phyloP scores from a whole-genome alignment of 2,329 filamentous ascomycete genomes.

The Talaromyces sp. region DNA sequence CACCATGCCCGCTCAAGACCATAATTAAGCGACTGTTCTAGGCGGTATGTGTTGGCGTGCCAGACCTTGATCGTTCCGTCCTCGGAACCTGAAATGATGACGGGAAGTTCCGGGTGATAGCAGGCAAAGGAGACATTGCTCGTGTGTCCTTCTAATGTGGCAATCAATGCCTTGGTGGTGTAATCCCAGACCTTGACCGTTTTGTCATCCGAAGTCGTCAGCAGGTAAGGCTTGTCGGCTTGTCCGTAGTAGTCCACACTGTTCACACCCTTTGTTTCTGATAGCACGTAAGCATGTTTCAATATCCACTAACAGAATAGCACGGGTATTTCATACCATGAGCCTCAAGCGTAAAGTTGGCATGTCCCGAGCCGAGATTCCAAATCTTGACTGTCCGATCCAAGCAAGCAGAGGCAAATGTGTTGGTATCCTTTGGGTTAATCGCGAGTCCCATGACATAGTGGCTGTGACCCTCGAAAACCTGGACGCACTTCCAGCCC shows the following conservation, averaged over 20 bases:
- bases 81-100: conserved; percentile 97
- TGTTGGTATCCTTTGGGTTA: conserved; percentile 96
- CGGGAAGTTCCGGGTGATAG: conserved; percentile 92
- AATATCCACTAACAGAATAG: neutral
- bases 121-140: conserved; percentile 98
- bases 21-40: conserved; percentile 95
- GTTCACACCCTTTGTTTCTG: conserved; percentile 88
- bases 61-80: conserved; percentile 97
- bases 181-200: conserved; percentile 99
- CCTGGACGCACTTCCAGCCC: conserved; percentile 93
- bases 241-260: conserved; percentile 83
- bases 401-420: conserved; percentile 86
- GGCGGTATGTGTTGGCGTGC: conserved; percentile 95
- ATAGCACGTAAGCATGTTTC: neutral
- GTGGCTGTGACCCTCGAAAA: conserved; percentile 93
- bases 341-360: conserved; percentile 94
- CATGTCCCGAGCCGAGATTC: conserved; percentile 87
- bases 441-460: conserved; percentile 97
- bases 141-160: conserved; percentile 92
- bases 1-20: conserved; percentile 96
- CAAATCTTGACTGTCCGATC: conserved; percentile 98
- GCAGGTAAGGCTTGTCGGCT: conserved; percentile 72
- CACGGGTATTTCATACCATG: conserved; percentile 48
- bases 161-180: conserved; percentile 94
- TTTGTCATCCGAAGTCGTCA: conserved; percentile 93